Evolutionary conservation across 352 stramenopile genomes (phyloP).

Genomic region (Pythium plurisporium): DNA sequence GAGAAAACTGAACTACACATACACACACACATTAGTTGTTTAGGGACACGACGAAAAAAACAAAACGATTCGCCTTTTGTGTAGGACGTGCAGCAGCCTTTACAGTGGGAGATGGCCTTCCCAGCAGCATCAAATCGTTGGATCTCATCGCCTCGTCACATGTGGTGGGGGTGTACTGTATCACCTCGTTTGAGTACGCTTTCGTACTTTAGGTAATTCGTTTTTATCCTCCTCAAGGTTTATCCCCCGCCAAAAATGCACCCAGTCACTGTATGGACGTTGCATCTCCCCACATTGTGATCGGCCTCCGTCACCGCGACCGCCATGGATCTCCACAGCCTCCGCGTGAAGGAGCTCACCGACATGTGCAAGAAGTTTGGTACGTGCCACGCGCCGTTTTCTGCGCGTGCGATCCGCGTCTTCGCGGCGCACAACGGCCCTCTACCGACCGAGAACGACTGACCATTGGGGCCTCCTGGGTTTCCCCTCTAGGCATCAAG

Average conservation of each 20-base stretch:
- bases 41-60: too few species aligned
- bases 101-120: too few species aligned
- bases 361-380: constrained; percentile 75
- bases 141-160: too few species aligned
- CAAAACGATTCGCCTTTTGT: too few species aligned
- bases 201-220: constrained; percentile 10
- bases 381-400: constrained; percentile 20
- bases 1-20: neutral
- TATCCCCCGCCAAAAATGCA: constrained; percentile 2
- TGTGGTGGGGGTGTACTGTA: neutral
- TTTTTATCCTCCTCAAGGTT: neutral
- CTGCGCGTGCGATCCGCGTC: neutral
- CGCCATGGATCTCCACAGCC: constrained; percentile 58
- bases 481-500: constrained; percentile 52
- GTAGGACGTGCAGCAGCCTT: too few species aligned
- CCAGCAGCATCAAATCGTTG: too few species aligned
- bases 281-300: neutral
- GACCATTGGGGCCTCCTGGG: neutral
- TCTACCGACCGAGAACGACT: neutral
- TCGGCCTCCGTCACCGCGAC: neutral
- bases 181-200: constrained; percentile 1
- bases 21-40: neutral
- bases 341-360: constrained; percentile 79
- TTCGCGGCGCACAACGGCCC: neutral
- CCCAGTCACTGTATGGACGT: neutral